Evolutionary conservation across 192 early-diverging fungal genomes (phyloP).

Genomic region (Coemansia sp.): DNA sequence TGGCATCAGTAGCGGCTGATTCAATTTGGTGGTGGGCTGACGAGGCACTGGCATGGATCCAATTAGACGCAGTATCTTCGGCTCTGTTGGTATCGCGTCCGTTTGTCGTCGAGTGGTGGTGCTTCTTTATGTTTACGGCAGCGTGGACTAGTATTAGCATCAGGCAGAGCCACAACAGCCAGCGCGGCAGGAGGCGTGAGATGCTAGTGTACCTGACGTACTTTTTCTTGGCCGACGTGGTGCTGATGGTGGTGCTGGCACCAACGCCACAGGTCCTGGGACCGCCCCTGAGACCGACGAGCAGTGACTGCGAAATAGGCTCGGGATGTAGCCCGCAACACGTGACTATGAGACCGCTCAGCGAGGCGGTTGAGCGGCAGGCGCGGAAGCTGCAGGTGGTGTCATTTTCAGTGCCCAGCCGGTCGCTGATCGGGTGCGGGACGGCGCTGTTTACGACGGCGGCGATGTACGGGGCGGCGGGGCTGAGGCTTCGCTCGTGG

Average conservation of each 20-base stretch:
- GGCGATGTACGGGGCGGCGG: neutral
- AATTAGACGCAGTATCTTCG: slow-evolving; percentile 13
- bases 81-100: slow-evolving; percentile 28
- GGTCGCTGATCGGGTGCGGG: neutral
- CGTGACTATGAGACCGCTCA: neutral
- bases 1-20: slow-evolving; percentile 12
- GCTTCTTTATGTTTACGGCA: slow-evolving; percentile 20
- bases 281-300: no score
- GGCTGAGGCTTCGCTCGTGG: neutral
- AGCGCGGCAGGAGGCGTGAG: slow-evolving; percentile 1
- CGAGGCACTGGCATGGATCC: slow-evolving; percentile 30
- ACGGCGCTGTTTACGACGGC: neutral
- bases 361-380: slow-evolving; percentile 14
- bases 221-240: slow-evolving; percentile 29
- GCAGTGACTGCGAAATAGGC: neutral
- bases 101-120: slow-evolving; percentile 39
- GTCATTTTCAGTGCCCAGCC: no score
- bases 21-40: slow-evolving; percentile 35
- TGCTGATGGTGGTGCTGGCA: slow-evolving; percentile 15
- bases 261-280: neutral
- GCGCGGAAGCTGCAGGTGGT: neutral
- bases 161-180: neutral
- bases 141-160: neutral
- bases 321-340: neutral
- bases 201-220: slow-evolving; percentile 19